These are phyloP conservation scores for Gentiana straminea DNA, from an alignment of 257 asterid genomes.

Conservation along the genomic window DNA sequence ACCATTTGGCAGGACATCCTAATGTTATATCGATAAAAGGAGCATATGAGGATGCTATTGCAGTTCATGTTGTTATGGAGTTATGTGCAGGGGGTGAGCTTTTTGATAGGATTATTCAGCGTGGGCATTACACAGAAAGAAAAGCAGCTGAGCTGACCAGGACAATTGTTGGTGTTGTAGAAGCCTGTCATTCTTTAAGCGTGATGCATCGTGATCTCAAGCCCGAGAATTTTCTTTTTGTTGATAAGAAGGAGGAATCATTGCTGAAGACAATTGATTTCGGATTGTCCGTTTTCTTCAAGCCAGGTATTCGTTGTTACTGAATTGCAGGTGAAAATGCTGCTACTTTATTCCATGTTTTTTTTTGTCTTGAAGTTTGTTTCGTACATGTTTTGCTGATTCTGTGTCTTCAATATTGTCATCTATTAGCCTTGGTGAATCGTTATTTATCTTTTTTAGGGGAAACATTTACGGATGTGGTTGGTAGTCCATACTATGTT, in stretches of 20 bases:
- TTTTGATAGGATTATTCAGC: slow-evolving; percentile 79
- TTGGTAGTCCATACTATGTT: slow-evolving; percentile 94
- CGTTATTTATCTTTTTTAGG: slow-evolving; percentile 33
- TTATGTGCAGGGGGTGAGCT: slow-evolving; percentile 92
- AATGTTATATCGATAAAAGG: slow-evolving; percentile 88
- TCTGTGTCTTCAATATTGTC: background rate
- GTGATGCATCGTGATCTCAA: slow-evolving; percentile 98
- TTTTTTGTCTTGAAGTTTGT: no score
- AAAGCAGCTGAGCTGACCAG: slow-evolving; percentile 96
- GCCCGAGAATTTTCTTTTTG: slow-evolving; percentile 88
- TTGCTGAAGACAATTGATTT: slow-evolving; percentile 89
- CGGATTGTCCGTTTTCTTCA: slow-evolving; percentile 85
- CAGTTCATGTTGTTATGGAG: slow-evolving; percentile 95
- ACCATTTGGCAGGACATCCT: slow-evolving; percentile 82
- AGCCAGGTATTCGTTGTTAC: slow-evolving; percentile 49
- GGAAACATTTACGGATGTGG: slow-evolving; percentile 69
- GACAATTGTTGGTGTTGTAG: slow-evolving; percentile 89
- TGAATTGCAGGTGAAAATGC: no score
- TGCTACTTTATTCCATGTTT: no score
- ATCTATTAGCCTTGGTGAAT: slow-evolving; percentile 1
- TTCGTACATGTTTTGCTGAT: no score
- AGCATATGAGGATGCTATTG: slow-evolving; percentile 79
- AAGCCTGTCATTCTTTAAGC: slow-evolving; percentile 89
- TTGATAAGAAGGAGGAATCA: slow-evolving; percentile 79
- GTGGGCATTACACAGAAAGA: slow-evolving; percentile 90